phyloP scores from a whole-genome alignment of 495 filamentous ascomycete genomes.

The Penicillium odoratum region DNA sequence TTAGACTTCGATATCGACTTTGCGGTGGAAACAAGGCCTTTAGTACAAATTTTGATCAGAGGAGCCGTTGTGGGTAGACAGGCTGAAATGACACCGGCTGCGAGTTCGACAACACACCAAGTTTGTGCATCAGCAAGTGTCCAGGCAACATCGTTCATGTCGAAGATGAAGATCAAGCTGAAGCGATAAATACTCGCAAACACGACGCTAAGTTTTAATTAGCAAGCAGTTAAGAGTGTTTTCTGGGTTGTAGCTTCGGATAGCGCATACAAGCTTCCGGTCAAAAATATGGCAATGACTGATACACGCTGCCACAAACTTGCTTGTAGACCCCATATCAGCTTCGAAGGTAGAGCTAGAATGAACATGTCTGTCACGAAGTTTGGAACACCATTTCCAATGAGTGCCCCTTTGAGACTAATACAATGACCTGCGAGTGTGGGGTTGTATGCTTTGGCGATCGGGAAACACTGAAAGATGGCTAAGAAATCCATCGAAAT shows the following conservation, averaged over 20 bases:
- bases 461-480: constrained; percentile 47
- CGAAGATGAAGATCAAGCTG: constrained; percentile 16
- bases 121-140: constrained; percentile 22
- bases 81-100: constrained; percentile 22
- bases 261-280: constrained; percentile 5
- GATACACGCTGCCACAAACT: neutral
- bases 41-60: constrained; percentile 10
- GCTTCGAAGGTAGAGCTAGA: constrained; percentile 41
- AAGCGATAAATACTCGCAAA: constrained; percentile 19
- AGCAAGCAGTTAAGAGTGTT: neutral
- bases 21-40: constrained; percentile 3
- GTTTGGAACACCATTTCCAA: constrained; percentile 47
- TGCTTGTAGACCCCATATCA: constrained; percentile 43
- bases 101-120: constrained; percentile 26
- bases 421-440: constrained; percentile 39
- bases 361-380: constrained; percentile 48
- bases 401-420: constrained; percentile 41
- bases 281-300: constrained; percentile 1
- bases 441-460: constrained; percentile 42
- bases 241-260: neutral
- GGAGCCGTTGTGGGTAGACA: constrained; percentile 24
- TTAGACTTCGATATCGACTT: constrained; percentile 4
- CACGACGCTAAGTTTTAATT: neutral
- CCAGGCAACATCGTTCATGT: constrained; percentile 17
- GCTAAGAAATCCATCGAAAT: constrained; percentile 43